A percentile compares a stretch with the other conserved stretches of the same genome.
Evolutionary conservation across 176 grass and related monocot genomes (phyloP).

Genomic region (Triticum timopheevii): DNA sequence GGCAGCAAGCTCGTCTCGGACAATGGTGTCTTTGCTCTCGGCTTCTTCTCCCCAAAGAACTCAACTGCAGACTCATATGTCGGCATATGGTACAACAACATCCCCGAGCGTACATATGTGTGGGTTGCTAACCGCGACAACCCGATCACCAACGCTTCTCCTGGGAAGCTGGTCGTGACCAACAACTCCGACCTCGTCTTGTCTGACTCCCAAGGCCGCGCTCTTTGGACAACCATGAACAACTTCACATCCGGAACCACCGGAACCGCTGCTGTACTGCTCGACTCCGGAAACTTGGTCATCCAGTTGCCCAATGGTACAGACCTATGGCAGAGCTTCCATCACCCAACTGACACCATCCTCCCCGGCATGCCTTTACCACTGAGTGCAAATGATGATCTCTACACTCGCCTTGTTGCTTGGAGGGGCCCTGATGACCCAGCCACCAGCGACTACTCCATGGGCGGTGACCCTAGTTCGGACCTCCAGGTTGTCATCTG

Average conservation of each 20-base stretch:
- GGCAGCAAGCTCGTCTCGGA: conserved; percentile 28
- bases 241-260: not conserved
- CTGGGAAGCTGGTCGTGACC: not conserved
- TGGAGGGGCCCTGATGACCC: conserved; percentile 47
- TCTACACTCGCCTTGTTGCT: not conserved
- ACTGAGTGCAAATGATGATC: not conserved
- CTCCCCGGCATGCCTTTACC: conserved; percentile 34
- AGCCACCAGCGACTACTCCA: conserved; percentile 15
- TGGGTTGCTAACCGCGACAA: not conserved
- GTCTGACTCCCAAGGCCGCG: not conserved
- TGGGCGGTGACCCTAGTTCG: conserved; percentile 17
- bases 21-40: conserved; percentile 29
- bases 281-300: conserved; percentile 32
- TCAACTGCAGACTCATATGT: not conserved
- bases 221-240: not conserved
- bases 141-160: not conserved
- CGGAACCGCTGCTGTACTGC: not conserved
- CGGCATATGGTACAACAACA: conserved; percentile 10
- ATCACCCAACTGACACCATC: conserved; percentile 28
- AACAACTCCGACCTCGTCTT: not conserved
- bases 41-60: not conserved
- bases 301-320: not conserved
- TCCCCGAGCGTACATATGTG: not conserved
- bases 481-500: conserved; percentile 17
- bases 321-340: conserved; percentile 45